These are phyloP conservation scores for Fraxinus sp. DNA, from an alignment of 305 asterid genomes.

Conservation along the genomic window DNA sequence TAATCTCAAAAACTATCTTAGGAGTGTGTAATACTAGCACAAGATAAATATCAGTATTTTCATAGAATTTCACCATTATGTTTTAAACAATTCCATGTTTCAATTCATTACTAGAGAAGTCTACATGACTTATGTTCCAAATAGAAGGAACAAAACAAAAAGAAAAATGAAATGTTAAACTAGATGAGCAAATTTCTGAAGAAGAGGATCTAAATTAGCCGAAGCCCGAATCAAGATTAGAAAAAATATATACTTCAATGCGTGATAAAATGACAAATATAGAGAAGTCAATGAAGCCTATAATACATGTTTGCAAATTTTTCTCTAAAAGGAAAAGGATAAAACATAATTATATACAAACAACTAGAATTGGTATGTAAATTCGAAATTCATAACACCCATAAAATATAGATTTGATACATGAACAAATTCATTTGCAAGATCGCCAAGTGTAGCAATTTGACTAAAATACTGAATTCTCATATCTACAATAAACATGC, in stretches of 20 bases:
- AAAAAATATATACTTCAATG: neutral
- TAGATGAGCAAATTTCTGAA: neutral
- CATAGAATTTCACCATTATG: neutral
- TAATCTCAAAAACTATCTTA: neutral
- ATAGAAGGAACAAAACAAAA: neutral
- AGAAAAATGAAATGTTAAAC: neutral
- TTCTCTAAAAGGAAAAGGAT: neutral
- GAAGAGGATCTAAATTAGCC: neutral
- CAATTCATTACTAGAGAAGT: neutral
- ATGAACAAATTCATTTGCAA: constrained; percentile 32
- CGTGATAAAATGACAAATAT: neutral
- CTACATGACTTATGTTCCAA: neutral
- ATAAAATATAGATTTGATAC: constrained; percentile 1
- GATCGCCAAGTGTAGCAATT: constrained; percentile 21
- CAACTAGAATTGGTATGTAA: constrained; percentile 12
- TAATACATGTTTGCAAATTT: neutral
- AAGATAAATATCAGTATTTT: neutral
- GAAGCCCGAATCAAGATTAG: neutral
- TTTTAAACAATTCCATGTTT: neutral
- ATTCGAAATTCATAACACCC: neutral
- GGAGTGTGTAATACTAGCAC: neutral
- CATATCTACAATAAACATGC: constrained; percentile 32
- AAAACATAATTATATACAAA: constrained; percentile 14
- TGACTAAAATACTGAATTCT: constrained; percentile 25
- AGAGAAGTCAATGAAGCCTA: neutral